Evolutionary conservation across 2,329 filamentous ascomycete genomes (phyloP).

Genomic region (Paramyrothecium roridum): DNA sequence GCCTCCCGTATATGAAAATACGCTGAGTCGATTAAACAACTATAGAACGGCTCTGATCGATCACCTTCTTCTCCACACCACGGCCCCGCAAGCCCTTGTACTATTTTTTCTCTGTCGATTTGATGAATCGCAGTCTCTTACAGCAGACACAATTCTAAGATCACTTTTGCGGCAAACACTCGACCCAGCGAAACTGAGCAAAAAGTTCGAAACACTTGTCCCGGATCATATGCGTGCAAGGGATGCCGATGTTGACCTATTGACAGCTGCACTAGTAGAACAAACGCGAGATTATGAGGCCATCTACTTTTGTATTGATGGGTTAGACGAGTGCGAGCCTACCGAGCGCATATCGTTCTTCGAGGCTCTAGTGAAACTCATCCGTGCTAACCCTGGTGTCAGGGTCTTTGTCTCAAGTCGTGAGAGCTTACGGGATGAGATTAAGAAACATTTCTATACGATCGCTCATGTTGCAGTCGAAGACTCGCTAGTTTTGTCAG

Average conservation of each 20-base stretch:
- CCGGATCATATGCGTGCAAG: not conserved
- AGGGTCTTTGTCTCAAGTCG: constrained; percentile 24
- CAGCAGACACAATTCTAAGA: constrained; percentile 10
- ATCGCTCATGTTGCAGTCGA: constrained; percentile 4
- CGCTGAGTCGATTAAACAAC: constrained; percentile 1
- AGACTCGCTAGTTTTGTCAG: not conserved
- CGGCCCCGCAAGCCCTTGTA: not conserved
- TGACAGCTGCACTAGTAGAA: not conserved
- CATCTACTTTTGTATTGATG: constrained; percentile 27
- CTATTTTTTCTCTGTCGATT: constrained; percentile 11
- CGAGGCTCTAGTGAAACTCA: not conserved
- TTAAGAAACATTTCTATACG: constrained; percentile 5
- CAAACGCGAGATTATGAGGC: not conserved
- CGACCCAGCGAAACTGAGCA: not conserved
- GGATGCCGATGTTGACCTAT: not conserved
- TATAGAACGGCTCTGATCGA: constrained; percentile 7
- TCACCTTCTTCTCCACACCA: constrained; percentile 4
- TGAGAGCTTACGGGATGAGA: constrained; percentile 13
- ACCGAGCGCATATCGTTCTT: constrained; percentile 11
- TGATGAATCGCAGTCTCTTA: constrained; percentile 7
- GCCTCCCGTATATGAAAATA: not conserved
- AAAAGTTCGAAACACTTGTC: not conserved
- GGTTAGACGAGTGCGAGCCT: constrained; percentile 26
- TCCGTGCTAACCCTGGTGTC: not conserved
- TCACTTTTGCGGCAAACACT: constrained; percentile 12